A percentile compares a stretch with the other conserved stretches of the same genome.
These are phyloP conservation scores for Venturia asperata DNA, from an alignment of 2,329 filamentous ascomycete species.

Conservation along the genomic window DNA sequence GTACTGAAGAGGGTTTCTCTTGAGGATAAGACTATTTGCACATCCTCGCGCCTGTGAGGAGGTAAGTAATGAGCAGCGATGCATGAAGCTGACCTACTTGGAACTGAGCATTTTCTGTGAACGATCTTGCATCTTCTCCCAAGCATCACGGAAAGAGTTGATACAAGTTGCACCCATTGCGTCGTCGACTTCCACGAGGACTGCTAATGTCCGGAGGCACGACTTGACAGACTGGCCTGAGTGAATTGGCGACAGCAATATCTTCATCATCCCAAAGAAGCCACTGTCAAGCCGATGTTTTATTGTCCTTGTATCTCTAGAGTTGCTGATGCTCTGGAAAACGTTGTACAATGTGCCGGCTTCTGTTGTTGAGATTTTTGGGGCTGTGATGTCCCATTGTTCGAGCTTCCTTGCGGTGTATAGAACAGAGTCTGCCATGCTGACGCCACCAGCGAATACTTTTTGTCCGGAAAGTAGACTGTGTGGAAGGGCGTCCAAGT, in stretches of 20 bases:
- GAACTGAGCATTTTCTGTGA: constrained; percentile 76
- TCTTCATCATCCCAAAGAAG: constrained; percentile 45
- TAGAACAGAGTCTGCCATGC: constrained; percentile 65
- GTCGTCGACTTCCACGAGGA: constrained; percentile 76
- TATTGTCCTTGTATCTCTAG: constrained; percentile 49
- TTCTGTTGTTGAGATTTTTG: constrained; percentile 54
- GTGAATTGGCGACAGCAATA: constrained; percentile 46
- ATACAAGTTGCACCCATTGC: constrained; percentile 55
- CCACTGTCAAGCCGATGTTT: constrained; percentile 56
- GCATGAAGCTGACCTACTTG: constrained; percentile 47
- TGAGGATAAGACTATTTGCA: constrained; percentile 73
- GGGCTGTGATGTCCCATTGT: constrained; percentile 83
- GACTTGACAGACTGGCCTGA: constrained; percentile 48
- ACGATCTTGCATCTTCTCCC: constrained; percentile 58
- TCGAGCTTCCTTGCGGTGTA: constrained; percentile 74
- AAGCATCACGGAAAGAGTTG: constrained; percentile 54
- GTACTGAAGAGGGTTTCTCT: constrained; percentile 77
- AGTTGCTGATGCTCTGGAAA: constrained; percentile 70
- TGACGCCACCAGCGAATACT: constrained; percentile 49
- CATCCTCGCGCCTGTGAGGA: constrained; percentile 46
- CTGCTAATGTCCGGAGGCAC: constrained; percentile 57
- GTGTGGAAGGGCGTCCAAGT: constrained; percentile 78
- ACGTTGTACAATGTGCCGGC: constrained; percentile 68
- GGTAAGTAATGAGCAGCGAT: not conserved
- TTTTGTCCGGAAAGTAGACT: constrained; percentile 66